Conservation (phyloP, 257 asterid species). For the Jacaranda copaia region DNA sequence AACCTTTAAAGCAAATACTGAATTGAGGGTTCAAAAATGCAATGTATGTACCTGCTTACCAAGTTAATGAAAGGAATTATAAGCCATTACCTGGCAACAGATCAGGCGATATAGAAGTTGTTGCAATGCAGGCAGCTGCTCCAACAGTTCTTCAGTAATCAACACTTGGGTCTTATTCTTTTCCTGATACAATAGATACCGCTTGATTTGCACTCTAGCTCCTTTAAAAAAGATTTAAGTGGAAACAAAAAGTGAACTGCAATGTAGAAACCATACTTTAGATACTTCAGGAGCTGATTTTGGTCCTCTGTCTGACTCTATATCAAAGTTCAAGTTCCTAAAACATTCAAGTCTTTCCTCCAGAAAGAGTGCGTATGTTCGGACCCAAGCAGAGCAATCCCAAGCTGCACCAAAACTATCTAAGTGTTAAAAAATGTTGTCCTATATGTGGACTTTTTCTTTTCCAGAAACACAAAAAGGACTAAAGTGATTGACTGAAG, state of each 20-base stretch:
- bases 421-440: conserved; percentile 3
- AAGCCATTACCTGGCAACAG: conserved; percentile 70
- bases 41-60: too few relatives aligned
- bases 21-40: background rate
- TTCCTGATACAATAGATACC: conserved; percentile 38
- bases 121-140: conserved; percentile 80
- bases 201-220: background rate
- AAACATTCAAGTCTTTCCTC: conserved; percentile 90
- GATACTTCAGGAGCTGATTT: conserved; percentile 53
- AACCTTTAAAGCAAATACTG: background rate
- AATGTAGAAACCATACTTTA: conserved; percentile 45
- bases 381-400: conserved; percentile 95
- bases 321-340: conserved; percentile 64
- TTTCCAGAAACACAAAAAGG: background rate
- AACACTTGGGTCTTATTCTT: conserved; percentile 55
- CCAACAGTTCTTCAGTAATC: conserved; percentile 63
- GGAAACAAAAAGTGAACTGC: background rate
- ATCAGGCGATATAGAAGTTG: conserved; percentile 79
- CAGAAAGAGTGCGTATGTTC: conserved; percentile 79
- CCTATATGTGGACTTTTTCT: background rate
- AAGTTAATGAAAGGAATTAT: background rate
- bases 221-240: background rate
- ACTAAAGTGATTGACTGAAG: background rate
- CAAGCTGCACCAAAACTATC: conserved; percentile 71
- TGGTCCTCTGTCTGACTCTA: conserved; percentile 63